Evolutionary conservation across 1,284 basidiomycete species (phyloP).

Genomic region (Cryptococcus sp.): DNA sequence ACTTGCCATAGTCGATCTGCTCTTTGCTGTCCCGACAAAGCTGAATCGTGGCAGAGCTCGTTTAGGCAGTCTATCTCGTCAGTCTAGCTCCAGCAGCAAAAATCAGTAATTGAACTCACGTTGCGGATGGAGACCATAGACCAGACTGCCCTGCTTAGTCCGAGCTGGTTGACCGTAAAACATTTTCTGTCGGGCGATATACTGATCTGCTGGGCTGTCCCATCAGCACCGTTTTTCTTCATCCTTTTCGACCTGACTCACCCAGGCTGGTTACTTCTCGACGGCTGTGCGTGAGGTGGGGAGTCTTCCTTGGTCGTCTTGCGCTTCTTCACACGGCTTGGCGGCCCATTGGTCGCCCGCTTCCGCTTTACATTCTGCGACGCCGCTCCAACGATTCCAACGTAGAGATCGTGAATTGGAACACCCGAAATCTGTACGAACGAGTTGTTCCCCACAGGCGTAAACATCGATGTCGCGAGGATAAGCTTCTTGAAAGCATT

Average conservation of each 20-base stretch:
- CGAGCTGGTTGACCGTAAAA: slow-evolving; percentile 39
- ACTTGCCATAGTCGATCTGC: not conserved
- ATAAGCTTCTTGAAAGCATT: slow-evolving; percentile 47
- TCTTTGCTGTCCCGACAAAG: not conserved
- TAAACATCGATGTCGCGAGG: slow-evolving; percentile 45
- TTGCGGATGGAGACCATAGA: slow-evolving; percentile 33
- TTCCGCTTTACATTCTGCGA: slow-evolving; percentile 8
- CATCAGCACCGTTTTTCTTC: not conserved
- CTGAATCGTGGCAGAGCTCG: slow-evolving; percentile 7
- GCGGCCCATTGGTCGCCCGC: not conserved
- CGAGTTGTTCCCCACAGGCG: slow-evolving; percentile 48
- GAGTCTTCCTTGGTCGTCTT: too few species aligned
- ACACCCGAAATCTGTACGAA: slow-evolving; percentile 49
- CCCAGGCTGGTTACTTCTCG: too few species aligned
- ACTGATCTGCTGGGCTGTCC: slow-evolving; percentile 17
- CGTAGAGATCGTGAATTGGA: slow-evolving; percentile 41
- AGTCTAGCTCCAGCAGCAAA: slow-evolving; percentile 7
- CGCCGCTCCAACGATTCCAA: slow-evolving; percentile 4
- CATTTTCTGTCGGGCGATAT: slow-evolving; percentile 34
- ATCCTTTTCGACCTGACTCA: too few species aligned
- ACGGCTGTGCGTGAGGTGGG: too few species aligned
- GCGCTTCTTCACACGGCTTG: slow-evolving; percentile 1
- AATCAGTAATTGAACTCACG: too few species aligned
- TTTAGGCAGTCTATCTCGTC: slow-evolving; percentile 36
- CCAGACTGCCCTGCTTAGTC: slow-evolving; percentile 9